Conservation (phyloP, 78 protist species). For the Dictyostelium intermedium region DNA sequence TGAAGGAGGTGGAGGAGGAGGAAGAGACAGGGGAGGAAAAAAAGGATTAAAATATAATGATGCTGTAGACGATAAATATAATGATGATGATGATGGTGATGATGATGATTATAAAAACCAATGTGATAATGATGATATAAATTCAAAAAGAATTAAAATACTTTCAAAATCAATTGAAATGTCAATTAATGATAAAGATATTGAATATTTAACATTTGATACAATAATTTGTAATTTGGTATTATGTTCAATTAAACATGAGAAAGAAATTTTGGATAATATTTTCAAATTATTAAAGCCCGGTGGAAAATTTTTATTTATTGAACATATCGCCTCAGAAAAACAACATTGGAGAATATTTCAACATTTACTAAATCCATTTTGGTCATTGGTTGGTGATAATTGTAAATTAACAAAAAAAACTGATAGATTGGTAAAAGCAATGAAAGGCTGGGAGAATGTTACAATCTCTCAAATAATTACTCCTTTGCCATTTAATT, state of each 20-base stretch:
- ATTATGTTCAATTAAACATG: slow-evolving; percentile 39
- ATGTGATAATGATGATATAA: too few species aligned
- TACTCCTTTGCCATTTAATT: not conserved
- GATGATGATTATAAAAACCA: too few species aligned
- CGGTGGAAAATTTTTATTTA: slow-evolving; percentile 34
- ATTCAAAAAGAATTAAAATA: not conserved
- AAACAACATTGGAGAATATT: not conserved
- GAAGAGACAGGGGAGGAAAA: too few species aligned
- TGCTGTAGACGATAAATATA: too few species aligned
- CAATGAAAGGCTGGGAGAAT: slow-evolving; percentile 33
- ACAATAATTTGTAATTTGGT: slow-evolving; percentile 46
- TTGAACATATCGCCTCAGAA: slow-evolving; percentile 19
- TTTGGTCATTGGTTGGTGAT: slow-evolving; percentile 24
- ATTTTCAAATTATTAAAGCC: slow-evolving; percentile 27
- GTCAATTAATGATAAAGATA: slow-evolving; percentile 19
- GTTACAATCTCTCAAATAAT: not conserved
- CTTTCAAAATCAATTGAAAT: slow-evolving; percentile 1
- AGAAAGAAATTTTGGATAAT: not conserved
- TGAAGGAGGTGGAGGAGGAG: too few species aligned
- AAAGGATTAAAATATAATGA: not conserved
- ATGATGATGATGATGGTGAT: not conserved
- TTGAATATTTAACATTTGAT: slow-evolving; percentile 32
- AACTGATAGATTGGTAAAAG: not conserved
- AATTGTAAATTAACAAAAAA: not conserved
- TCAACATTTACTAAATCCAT: not conserved